A percentile compares a stretch with the other conserved stretches of the same genome.
phyloP scores from a whole-genome alignment of 108 stramenopile genomes.

The Skeletonema potamos region DNA sequence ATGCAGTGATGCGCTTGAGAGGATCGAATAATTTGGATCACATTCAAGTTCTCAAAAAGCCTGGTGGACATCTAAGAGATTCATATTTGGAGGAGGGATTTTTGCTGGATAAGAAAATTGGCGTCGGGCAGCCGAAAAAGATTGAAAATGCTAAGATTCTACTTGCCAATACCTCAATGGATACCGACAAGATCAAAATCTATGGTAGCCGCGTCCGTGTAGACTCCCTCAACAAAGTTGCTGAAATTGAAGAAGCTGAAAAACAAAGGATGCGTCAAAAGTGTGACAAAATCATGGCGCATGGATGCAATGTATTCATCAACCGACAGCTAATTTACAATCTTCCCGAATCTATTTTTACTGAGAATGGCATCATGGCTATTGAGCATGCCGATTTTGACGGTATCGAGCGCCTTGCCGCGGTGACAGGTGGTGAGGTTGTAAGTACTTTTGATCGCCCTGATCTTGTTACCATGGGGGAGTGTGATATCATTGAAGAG shows the following conservation, averaged over 20 bases:
- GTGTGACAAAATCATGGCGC: slow-evolving; percentile 95
- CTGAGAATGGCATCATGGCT: slow-evolving; percentile 94
- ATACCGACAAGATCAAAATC: slow-evolving; percentile 99
- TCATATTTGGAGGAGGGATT: slow-evolving; percentile 99
- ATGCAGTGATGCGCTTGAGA: slow-evolving; percentile 94
- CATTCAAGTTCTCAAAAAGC: slow-evolving; percentile 96
- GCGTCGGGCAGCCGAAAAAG: slow-evolving; percentile 94
- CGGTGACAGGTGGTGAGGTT: slow-evolving; percentile 96
- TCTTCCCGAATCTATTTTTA: slow-evolving; percentile 96
- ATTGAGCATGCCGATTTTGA: slow-evolving; percentile 99
- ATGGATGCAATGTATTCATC: slow-evolving; percentile 98
- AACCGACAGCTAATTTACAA: slow-evolving; percentile 99
- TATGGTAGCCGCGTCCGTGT: slow-evolving; percentile 98
- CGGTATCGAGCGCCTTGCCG: slow-evolving; percentile 96
- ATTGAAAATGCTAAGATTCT: slow-evolving; percentile 98
- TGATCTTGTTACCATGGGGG: slow-evolving; percentile 92
- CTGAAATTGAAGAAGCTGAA: slow-evolving; percentile 99
- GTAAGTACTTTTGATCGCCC: slow-evolving; percentile 98
- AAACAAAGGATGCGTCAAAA: slow-evolving; percentile 98
- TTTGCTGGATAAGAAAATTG: slow-evolving; percentile 94
- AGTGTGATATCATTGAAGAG: slow-evolving; percentile 90
- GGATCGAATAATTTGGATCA: slow-evolving; percentile 94
- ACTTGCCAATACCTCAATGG: slow-evolving; percentile 99
- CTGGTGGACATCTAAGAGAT: slow-evolving; percentile 93
- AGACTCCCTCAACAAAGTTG: slow-evolving; percentile 94